Evolutionary conservation across 1,284 basidiomycete genomes (phyloP), one percentile per base, ranked within the genome.

Genomic region (Fistulinella cinereoalba): DNA sequence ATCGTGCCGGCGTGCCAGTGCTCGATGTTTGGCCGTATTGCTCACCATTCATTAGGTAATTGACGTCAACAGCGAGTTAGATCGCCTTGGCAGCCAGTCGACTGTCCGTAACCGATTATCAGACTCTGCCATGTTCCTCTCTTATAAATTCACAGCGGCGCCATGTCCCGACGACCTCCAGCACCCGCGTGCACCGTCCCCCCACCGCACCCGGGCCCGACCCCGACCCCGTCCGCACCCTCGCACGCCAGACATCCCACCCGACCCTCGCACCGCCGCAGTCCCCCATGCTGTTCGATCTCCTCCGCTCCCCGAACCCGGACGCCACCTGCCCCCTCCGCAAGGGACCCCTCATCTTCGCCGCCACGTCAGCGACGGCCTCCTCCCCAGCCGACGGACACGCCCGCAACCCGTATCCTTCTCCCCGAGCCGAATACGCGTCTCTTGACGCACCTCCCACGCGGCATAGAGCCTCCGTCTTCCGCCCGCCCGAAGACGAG

Each of bases 261-360:
- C 46, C 54, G 3, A 49, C 22, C 32, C 2, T 43, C 13, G 33
- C 53, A 5, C 27, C 42, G 1, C 2, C 29, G 6, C 29, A 9
- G 11, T 16, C 41, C 0, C 50, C 58, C 2, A 54, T 62, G 57
- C 18, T 56, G 13, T 58, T 46, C 31, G 58, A 60, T 56, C 39
- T 58, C 16, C 46, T 58, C 13, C 60, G 63, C 41, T 51, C 58
- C 2, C 46, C 55, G 19, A 58, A 56, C 25, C 7, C 50, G 13
- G 51, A 52, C 3, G n/a, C 33, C n/a, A 27, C 37, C 0, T n/a
- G 42, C 5, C 50, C 55, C 1, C n/a, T 62, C 7, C 58, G 57
- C 31, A 69, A 59, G 21, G 71, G 71, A 5, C 73, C 72, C 0
- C 59, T 74, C 6, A 75, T 74, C 13, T 74, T 75, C 23, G 36